Conservation (phyloP, 768 basidiomycete species). For the Psilocybe subaeruginosa region DNA sequence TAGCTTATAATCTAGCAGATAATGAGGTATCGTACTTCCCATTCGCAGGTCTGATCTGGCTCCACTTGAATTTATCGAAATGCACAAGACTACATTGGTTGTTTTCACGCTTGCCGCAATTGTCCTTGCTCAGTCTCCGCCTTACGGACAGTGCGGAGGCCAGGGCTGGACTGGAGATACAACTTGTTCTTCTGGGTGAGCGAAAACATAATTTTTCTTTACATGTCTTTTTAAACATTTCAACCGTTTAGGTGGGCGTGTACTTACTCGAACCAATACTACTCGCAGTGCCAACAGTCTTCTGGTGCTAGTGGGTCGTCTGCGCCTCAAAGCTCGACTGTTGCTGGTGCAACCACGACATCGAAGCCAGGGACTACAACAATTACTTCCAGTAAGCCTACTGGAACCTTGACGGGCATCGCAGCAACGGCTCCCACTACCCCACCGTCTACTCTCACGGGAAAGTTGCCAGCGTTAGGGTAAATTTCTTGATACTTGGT, state of each 20-base stretch:
- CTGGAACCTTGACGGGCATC: conserved; percentile 4
- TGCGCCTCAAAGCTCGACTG: not conserved
- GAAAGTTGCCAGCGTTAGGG: conserved; percentile 51
- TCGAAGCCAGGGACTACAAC: not conserved
- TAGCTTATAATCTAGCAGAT: too few species aligned
- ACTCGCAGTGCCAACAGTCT: conserved; percentile 38
- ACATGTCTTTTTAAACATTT: not conserved
- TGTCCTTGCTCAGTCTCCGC: conserved; percentile 19
- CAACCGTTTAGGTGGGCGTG: conserved; percentile 32
- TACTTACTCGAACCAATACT: conserved; percentile 34
- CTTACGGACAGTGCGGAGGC: conserved; percentile 37
- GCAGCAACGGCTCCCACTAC: conserved; percentile 10
- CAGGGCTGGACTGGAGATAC: conserved; percentile 35
- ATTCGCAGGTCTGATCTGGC: too few species aligned
- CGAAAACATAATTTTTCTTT: not conserved
- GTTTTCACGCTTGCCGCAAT: not conserved
- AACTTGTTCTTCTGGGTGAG: conserved; percentile 33
- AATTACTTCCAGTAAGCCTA: not conserved
- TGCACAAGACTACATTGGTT: conserved; percentile 1
- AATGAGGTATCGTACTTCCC: too few species aligned
- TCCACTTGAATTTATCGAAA: not conserved
- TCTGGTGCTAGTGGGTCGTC: conserved; percentile 7
- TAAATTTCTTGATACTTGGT: conserved; percentile 14
- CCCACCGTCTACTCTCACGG: conserved; percentile 25
- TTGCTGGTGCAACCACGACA: not conserved